These are phyloP conservation scores for Leishmania major DNA, from an alignment of 208 protist species.

Conservation along the genomic window DNA sequence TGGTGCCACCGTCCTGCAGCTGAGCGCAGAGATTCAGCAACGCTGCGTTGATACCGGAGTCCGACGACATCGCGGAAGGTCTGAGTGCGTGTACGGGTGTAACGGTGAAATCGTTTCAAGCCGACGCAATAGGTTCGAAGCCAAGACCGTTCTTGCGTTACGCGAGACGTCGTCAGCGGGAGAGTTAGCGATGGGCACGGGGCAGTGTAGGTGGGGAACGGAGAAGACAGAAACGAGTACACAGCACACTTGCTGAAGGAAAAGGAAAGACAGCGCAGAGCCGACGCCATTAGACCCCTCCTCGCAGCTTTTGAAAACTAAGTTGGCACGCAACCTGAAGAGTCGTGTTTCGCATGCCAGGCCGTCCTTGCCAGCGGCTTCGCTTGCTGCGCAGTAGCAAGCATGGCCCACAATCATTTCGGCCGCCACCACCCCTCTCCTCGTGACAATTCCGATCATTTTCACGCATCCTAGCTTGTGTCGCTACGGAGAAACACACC, in stretches of 20 bases:
- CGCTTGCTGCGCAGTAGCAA: background rate
- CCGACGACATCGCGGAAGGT: slow-evolving; percentile 17
- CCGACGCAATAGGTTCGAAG: background rate
- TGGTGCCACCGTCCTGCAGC: slow-evolving; percentile 6
- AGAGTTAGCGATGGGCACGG: background rate
- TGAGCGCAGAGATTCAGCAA: slow-evolving; percentile 39
- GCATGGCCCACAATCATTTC: background rate
- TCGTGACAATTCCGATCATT: too few relatives aligned
- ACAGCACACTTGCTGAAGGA: background rate
- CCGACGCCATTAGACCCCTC: background rate
- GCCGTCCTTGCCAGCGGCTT: background rate
- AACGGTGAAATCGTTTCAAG: background rate
- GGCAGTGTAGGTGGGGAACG: background rate
- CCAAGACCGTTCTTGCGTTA: too few relatives aligned
- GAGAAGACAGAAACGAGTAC: background rate
- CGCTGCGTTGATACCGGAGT: slow-evolving; percentile 31
- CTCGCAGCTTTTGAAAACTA: background rate
- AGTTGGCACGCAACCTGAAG: background rate
- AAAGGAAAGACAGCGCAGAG: background rate
- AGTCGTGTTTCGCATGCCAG: background rate
- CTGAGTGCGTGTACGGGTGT: background rate
- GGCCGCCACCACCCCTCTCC: background rate
- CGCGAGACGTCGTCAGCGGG: background rate
- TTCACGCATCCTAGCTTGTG: background rate
- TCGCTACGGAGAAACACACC: background rate